A percentile compares a stretch with the other conserved stretches of the same genome.
These are phyloP conservation scores for Polyporus arcularius DNA, from an alignment of 768 basidiomycete species.

Conservation along the genomic window DNA sequence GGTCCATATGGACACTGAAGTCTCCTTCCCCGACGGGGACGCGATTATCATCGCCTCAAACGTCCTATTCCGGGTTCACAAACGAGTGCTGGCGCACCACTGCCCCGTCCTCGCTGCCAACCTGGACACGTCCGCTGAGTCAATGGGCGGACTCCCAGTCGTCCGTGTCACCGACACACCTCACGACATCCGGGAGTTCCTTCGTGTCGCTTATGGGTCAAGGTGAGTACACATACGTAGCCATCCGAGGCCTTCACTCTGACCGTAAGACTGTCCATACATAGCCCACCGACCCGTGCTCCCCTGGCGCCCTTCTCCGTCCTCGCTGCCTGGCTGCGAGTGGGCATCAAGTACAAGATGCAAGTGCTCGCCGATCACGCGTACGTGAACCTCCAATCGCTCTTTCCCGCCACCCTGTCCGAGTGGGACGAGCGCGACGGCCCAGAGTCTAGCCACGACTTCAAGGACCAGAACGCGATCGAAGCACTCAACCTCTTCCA, in stretches of 20 bases:
- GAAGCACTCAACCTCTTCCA: not conserved
- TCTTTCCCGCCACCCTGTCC: not conserved
- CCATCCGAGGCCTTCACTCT: too few relatives aligned
- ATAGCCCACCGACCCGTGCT: too few relatives aligned
- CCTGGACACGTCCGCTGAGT: not conserved
- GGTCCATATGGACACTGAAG: not conserved
- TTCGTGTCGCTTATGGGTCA: not conserved
- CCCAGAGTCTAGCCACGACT: not conserved
- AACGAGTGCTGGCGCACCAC: not conserved
- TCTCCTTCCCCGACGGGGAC: not conserved
- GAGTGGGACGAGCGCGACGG: not conserved
- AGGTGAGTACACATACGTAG: not conserved
- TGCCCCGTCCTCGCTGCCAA: not conserved
- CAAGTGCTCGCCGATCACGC: not conserved
- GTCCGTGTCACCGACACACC: not conserved
- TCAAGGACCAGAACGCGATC: not conserved
- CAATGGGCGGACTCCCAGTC: not conserved
- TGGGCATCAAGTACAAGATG: not conserved
- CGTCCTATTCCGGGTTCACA: not conserved
- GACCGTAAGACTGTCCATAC: too few relatives aligned
- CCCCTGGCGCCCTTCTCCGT: not conserved
- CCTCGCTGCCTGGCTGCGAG: not conserved
- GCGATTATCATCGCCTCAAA: not conserved
- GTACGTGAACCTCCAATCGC: not conserved
- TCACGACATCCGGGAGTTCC: too few relatives aligned